Conservation (phyloP, 192 early-diverging fungal genomes). For the Physocladia obscura region DNA sequence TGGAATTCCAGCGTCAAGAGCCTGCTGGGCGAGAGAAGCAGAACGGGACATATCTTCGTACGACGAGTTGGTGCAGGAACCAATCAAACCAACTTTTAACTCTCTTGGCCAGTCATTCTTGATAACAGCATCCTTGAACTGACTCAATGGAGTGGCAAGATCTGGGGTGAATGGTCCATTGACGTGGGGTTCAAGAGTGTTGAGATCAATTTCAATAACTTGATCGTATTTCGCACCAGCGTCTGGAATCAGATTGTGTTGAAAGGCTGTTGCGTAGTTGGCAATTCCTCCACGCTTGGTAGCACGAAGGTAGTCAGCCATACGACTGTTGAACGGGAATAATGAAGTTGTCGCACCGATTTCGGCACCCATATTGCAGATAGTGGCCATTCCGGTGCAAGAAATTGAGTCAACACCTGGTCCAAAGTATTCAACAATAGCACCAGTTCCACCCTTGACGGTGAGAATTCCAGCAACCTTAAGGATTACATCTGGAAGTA, state of each 20-base stretch:
- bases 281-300: slow-evolving; percentile 82
- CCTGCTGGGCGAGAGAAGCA: slow-evolving; percentile 85
- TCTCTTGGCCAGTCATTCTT: slow-evolving; percentile 87
- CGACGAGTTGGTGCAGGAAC: slow-evolving; percentile 98
- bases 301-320: slow-evolving; percentile 87
- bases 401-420: slow-evolving; percentile 89
- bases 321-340: slow-evolving; percentile 92
- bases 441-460: slow-evolving; percentile 95
- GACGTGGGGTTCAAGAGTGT: slow-evolving; percentile 91
- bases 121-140: slow-evolving; percentile 86
- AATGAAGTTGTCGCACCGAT: slow-evolving; percentile 95
- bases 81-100: slow-evolving; percentile 87
- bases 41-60: slow-evolving; percentile 97
- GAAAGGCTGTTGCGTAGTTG: slow-evolving; percentile 36
- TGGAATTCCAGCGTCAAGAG: slow-evolving; percentile 75
- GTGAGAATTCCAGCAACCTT: slow-evolving; percentile 98
- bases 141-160: slow-evolving; percentile 86
- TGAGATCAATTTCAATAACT: slow-evolving; percentile 91
- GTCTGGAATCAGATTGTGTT: slow-evolving; percentile 88
- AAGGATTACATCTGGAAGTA: slow-evolving; percentile 82
- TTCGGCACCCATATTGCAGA: slow-evolving; percentile 99
- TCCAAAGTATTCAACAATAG: slow-evolving; percentile 97
- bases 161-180: slow-evolving; percentile 92
- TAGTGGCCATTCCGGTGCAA: slow-evolving; percentile 97
- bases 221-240: slow-evolving; percentile 73